Evolutionary conservation across 768 basidiomycete species (phyloP).

Genomic region (Xerocomus spinulosus): DNA sequence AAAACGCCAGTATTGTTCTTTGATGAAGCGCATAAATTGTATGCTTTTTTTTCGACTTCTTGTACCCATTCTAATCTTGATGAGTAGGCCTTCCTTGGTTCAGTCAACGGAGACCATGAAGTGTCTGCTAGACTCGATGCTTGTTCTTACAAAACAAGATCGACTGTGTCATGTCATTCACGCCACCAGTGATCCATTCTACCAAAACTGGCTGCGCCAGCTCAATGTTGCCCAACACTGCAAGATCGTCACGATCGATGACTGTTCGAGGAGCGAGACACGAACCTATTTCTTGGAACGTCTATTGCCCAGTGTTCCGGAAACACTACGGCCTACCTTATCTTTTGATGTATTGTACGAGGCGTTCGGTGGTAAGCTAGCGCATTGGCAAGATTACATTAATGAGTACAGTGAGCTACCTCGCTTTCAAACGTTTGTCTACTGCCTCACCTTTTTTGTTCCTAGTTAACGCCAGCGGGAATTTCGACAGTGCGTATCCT

Average conservation of each 20-base stretch:
- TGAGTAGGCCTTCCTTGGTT: constrained; percentile 61
- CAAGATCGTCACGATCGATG: constrained; percentile 80
- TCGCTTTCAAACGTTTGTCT: neutral
- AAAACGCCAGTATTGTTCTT: constrained; percentile 78
- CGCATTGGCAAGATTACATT: constrained; percentile 78
- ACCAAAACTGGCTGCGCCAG: constrained; percentile 78
- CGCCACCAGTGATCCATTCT: constrained; percentile 80
- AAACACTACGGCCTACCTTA: constrained; percentile 47
- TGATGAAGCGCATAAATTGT: constrained; percentile 85
- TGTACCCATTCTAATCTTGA: constrained; percentile 1
- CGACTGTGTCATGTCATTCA: constrained; percentile 80
- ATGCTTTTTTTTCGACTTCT: constrained; percentile 19
- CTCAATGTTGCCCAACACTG: constrained; percentile 80
- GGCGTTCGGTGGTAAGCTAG: constrained; percentile 80
- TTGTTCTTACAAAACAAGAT: constrained; percentile 85
- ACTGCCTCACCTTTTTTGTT: constrained; percentile 6
- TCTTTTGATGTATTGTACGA: constrained; percentile 72
- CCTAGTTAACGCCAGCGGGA: constrained; percentile 71
- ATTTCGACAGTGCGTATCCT: constrained; percentile 53
- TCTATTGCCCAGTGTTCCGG: constrained; percentile 66
- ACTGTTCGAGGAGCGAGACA: constrained; percentile 71
- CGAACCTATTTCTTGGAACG: constrained; percentile 60
- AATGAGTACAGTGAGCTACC: constrained; percentile 56
- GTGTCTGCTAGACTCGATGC: constrained; percentile 77
- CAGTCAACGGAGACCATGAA: constrained; percentile 81